phyloP scores from a whole-genome alignment of 306 rosid genomes.

The Cicer arietinum region DNA sequence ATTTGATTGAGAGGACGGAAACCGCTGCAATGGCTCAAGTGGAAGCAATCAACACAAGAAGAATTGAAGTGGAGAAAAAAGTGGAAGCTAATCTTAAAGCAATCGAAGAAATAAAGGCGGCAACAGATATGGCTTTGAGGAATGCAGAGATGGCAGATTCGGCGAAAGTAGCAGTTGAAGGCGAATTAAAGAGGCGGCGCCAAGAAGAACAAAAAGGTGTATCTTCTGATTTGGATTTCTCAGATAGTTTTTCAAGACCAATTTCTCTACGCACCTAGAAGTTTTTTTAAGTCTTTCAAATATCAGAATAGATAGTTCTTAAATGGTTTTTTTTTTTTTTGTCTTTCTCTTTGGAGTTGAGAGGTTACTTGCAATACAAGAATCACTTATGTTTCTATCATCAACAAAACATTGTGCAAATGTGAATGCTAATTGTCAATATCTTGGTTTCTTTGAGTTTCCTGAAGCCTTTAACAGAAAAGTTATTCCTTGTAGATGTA shows the following conservation, averaged over 20 bases:
- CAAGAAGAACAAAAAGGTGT: conserved; percentile 54
- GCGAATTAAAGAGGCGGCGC: conserved; percentile 72
- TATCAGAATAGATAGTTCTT: background rate
- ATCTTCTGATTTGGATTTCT: conserved; percentile 24
- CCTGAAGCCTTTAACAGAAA: background rate
- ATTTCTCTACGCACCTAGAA: conserved; percentile 36
- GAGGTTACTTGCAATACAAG: conserved; percentile 35
- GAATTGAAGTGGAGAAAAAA: conserved; percentile 57
- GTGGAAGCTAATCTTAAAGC: conserved; percentile 74
- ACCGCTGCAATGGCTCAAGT: conserved; percentile 54
- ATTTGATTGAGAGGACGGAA: conserved; percentile 68
- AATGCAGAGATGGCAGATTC: conserved; percentile 83
- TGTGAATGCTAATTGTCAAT: conserved; percentile 39
- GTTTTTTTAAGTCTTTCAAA: background rate
- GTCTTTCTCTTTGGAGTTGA: conserved; percentile 28
- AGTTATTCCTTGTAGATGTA: conserved; percentile 22
- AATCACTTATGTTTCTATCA: conserved; percentile 22
- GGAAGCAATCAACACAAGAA: conserved; percentile 58
- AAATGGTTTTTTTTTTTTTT: conserved; percentile 14
- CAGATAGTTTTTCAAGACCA: conserved; percentile 39
- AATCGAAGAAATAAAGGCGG: conserved; percentile 77
- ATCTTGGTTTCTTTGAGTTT: conserved; percentile 12
- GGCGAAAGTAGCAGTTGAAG: conserved; percentile 67
- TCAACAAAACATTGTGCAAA: conserved; percentile 14
- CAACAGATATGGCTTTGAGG: conserved; percentile 80